Evolutionary conservation across 1,284 basidiomycete species (phyloP).

Genomic region (Ustilago bromivora): DNA sequence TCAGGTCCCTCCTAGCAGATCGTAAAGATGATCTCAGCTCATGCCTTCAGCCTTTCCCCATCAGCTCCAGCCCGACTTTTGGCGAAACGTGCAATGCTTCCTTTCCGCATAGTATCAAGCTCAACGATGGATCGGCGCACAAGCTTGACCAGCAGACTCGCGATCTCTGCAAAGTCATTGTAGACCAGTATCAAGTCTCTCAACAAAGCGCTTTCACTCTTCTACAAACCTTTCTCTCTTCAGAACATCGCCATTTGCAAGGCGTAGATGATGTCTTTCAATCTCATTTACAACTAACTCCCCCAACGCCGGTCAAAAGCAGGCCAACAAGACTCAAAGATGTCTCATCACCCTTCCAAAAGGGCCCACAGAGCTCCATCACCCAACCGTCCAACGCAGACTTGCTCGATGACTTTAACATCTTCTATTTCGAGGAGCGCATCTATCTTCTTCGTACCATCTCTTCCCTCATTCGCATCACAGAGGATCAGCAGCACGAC

Average conservation of each 20-base stretch:
- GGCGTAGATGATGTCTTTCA: conserved; percentile 23
- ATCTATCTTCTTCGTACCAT: conserved; percentile 75
- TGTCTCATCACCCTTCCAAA: conserved; percentile 6
- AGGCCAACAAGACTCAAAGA: conserved; percentile 10
- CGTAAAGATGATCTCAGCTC: conserved; percentile 45
- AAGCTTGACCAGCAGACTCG: conserved; percentile 77
- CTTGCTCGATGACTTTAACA: conserved; percentile 78
- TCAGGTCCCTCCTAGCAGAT: conserved; percentile 38
- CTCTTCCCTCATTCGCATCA: conserved; percentile 73
- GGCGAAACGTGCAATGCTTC: conserved; percentile 1
- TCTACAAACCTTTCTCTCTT: conserved; percentile 81
- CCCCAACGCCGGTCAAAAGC: conserved; percentile 24
- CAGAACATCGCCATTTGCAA: conserved; percentile 76
- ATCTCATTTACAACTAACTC: conserved; percentile 19
- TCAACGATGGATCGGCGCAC: conserved; percentile 76
- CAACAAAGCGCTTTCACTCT: conserved; percentile 80
- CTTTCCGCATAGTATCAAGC: conserved; percentile 73
- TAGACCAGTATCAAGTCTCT: conserved; percentile 79
- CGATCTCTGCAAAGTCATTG: conserved; percentile 78
- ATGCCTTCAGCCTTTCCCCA: conserved; percentile 48
- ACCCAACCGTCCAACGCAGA: conserved; percentile 23
- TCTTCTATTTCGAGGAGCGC: conserved; percentile 83
- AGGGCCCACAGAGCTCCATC: conserved; percentile 4
- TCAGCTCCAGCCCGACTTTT: conserved; percentile 11
- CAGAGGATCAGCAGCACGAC: conserved; percentile 74